These are phyloP conservation scores for Henckelia pumila DNA, from an alignment of 257 asterid genomes.

Conservation along the genomic window DNA sequence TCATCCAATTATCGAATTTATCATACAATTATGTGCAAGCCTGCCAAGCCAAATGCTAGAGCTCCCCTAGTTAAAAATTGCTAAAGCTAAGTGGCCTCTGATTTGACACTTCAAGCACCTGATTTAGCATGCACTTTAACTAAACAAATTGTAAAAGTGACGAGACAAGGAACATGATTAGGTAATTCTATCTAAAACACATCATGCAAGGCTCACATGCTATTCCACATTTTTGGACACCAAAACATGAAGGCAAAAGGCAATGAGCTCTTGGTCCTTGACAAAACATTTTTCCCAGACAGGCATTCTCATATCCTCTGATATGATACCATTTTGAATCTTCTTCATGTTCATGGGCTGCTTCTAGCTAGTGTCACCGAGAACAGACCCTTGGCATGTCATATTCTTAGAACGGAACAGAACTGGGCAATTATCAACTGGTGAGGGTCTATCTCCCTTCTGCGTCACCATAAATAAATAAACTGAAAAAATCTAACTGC, in stretches of 20 bases:
- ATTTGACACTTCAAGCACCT: neutral
- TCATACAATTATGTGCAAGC: neutral
- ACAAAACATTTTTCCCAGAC: neutral
- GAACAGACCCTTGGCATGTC: slow-evolving; percentile 2
- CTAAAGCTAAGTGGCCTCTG: neutral
- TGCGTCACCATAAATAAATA: neutral
- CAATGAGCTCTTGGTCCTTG: neutral
- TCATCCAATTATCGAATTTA: neutral
- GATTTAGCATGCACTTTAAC: neutral
- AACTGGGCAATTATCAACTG: slow-evolving; percentile 6
- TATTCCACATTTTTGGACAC: neutral
- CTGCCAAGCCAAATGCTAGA: neutral
- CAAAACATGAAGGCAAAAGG: neutral
- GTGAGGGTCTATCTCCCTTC: neutral
- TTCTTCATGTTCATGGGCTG: neutral
- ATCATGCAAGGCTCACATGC: neutral
- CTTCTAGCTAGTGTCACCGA: neutral
- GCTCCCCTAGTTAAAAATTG: neutral
- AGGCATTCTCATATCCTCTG: neutral
- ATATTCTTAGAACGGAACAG: neutral
- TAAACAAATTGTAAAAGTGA: neutral
- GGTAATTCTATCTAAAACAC: neutral
- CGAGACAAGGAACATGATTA: neutral
- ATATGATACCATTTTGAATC: no score
- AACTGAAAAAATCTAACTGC: neutral